Percentiles rank a stretch among this genome's conserved stretches.
Conservation (phyloP, 169 alveolate species). For the Eimeria tenella region DNA sequence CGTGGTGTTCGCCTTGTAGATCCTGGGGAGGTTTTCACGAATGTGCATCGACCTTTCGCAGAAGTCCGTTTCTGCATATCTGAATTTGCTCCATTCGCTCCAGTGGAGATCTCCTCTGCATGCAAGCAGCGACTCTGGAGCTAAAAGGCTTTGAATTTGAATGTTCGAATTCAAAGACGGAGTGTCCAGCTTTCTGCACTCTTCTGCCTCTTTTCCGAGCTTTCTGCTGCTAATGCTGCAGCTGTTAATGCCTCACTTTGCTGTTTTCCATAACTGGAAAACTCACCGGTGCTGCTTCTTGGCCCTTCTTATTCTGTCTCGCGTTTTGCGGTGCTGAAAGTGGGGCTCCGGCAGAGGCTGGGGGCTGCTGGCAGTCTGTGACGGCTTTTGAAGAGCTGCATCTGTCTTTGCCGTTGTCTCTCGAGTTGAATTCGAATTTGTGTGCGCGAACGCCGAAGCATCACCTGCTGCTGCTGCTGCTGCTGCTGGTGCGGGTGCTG, state of each 20-base stretch:
- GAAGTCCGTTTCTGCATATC: constrained; percentile 51
- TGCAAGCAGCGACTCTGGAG: not conserved
- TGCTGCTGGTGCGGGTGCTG: constrained; percentile 15
- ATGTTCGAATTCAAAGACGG: not conserved
- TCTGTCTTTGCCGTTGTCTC: not conserved
- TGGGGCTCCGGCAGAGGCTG: constrained; percentile 4
- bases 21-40: constrained; percentile 38
- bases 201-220: no score
- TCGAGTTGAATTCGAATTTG: not conserved
- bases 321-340: constrained; percentile 66
- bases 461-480: not conserved
- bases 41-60: constrained; percentile 62
- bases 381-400: not conserved
- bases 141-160: not conserved
- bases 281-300: constrained; percentile 74
- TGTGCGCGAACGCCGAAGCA: not conserved
- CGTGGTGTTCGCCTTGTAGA: constrained; percentile 25
- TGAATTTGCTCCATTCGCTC: constrained; percentile 66
- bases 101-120: constrained; percentile 55
- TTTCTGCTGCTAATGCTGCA: no score
- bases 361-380: not conserved
- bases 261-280: not conserved
- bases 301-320: constrained; percentile 58
- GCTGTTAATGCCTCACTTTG: no score
- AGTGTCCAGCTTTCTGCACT: not conserved